Evolutionary conservation across 768 basidiomycete species (phyloP).

Genomic region (Russula dissimulans): DNA sequence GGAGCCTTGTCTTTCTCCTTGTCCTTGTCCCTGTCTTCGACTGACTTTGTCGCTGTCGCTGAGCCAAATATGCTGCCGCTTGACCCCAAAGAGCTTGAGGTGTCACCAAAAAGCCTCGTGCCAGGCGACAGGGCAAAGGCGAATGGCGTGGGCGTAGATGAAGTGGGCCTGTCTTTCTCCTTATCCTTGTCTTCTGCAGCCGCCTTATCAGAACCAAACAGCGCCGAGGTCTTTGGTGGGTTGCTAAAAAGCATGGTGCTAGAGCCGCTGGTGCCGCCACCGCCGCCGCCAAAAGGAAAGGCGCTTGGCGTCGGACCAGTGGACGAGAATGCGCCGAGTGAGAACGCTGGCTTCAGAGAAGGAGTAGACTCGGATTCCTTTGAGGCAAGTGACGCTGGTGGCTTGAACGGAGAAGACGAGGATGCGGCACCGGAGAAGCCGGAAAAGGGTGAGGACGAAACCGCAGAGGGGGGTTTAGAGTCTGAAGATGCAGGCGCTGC

Average conservation of each 20-base stretch:
- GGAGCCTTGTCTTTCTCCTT: background rate
- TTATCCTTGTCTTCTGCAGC: background rate
- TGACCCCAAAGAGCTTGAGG: background rate
- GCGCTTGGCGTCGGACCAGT: background rate
- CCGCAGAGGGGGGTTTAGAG: background rate
- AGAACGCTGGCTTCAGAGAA: conserved; percentile 11
- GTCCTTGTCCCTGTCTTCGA: conserved; percentile 6
- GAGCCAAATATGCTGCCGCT: conserved; percentile 9
- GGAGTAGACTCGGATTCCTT: background rate
- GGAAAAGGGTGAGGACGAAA: background rate
- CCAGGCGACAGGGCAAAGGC: background rate
- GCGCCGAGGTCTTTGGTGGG: background rate
- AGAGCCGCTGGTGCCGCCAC: background rate
- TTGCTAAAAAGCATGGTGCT: conserved; percentile 1
- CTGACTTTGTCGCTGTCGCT: conserved; percentile 1
- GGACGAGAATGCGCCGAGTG: conserved; percentile 5
- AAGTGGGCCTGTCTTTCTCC: background rate
- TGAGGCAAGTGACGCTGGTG: background rate
- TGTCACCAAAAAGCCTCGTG: conserved; percentile 4
- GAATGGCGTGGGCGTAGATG: background rate
- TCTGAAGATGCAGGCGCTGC: background rate
- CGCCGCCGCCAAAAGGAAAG: conserved; percentile 8
- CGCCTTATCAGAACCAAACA: conserved; percentile 3
- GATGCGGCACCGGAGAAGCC: background rate
- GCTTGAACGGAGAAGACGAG: background rate